These are phyloP conservation scores for Botrytis byssoidea DNA, from an alignment of 2,329 filamentous ascomycete species.

Conservation along the genomic window DNA sequence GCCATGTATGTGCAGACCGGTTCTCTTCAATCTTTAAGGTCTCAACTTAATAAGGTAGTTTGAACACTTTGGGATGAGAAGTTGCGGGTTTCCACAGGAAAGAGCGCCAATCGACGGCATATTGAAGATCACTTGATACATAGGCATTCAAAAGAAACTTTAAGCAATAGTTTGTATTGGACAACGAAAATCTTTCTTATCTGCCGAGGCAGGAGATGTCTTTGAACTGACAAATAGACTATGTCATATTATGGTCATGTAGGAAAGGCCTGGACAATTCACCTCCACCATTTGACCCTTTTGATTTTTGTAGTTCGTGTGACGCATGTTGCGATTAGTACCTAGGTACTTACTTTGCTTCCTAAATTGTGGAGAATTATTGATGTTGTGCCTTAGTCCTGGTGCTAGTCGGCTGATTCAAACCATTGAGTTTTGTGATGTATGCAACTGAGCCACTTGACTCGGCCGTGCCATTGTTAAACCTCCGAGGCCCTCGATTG, in stretches of 20 bases:
- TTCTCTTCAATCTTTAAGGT: not conserved
- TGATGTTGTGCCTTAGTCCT: not conserved
- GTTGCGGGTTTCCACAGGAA: not conserved
- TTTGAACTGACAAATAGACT: not conserved
- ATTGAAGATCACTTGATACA: not conserved
- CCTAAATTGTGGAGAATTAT: not conserved
- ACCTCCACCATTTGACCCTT: not conserved
- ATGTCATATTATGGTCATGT: not conserved
- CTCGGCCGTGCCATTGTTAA: not conserved
- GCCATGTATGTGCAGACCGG: not conserved
- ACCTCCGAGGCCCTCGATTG: not conserved
- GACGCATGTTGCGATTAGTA: not conserved
- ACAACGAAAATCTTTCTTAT: not conserved
- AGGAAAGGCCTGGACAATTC: not conserved
- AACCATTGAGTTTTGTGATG: not conserved
- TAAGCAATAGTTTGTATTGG: not conserved
- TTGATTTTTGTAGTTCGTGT: not conserved
- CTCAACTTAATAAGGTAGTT: not conserved
- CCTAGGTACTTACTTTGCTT: not conserved
- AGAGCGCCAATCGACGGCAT: not conserved
- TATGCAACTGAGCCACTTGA: constrained; percentile 12
- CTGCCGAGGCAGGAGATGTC: not conserved
- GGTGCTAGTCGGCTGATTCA: not conserved
- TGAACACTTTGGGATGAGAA: not conserved
- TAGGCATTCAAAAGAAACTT: not conserved